Percentiles rank a stretch among this genome's conserved stretches.
Evolutionary conservation across 1,284 basidiomycete genomes (phyloP).

Genomic region (Ganoderma lucidum): DNA sequence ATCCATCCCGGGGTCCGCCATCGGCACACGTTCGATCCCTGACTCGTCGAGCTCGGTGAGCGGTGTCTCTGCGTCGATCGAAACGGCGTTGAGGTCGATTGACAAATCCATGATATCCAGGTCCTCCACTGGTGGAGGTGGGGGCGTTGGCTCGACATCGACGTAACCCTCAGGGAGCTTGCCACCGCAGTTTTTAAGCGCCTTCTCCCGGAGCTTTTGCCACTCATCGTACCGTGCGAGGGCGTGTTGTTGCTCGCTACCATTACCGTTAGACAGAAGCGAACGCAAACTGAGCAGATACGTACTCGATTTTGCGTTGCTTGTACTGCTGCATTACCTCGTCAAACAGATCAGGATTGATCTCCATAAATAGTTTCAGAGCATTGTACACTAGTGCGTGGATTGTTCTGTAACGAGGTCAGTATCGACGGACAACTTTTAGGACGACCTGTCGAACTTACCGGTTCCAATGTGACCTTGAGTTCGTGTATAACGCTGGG

Average conservation of each 20-base stretch:
- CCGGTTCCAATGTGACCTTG: conserved; percentile 99
- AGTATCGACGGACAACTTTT: neutral
- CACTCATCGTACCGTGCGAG: conserved; percentile 85
- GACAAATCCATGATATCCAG: conserved; percentile 86
- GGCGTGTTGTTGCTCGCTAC: conserved; percentile 85
- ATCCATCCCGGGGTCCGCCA: conserved; percentile 89
- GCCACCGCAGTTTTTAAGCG: conserved; percentile 73
- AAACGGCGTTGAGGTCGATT: conserved; percentile 86
- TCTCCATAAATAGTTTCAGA: conserved; percentile 98
- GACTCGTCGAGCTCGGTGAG: conserved; percentile 78
- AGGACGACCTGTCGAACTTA: conserved; percentile 49
- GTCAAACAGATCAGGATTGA: conserved; percentile 96
- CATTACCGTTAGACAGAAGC: neutral
- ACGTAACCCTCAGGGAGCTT: conserved; percentile 72
- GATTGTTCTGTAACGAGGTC: conserved; percentile 78
- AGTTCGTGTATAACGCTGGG: conserved; percentile 97
- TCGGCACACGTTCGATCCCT: conserved; percentile 86
- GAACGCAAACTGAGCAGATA: conserved; percentile 30
- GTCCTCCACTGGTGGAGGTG: conserved; percentile 85
- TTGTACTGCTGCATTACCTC: conserved; percentile 95
- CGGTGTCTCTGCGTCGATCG: conserved; percentile 78
- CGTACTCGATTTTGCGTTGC: conserved; percentile 85
- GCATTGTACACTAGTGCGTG: conserved; percentile 99
- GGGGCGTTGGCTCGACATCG: conserved; percentile 71
- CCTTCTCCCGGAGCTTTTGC: conserved; percentile 81